phyloP scores from a whole-genome alignment of 1,284 basidiomycete genomes.

The Ceratobasidium sp. region DNA sequence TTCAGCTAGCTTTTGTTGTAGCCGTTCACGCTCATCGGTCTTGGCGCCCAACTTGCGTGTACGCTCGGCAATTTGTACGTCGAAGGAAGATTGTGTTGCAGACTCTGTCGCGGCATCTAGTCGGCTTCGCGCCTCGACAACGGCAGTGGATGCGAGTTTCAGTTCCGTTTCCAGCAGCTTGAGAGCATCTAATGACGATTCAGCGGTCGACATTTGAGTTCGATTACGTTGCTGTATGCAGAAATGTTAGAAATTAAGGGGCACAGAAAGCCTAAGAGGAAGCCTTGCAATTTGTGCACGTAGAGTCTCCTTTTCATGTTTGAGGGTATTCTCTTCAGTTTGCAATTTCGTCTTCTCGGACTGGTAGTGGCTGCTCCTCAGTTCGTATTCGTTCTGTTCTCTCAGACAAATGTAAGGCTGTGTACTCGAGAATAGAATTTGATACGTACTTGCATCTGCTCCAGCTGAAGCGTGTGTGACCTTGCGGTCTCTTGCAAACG shows the following conservation, averaged over 20 bases:
- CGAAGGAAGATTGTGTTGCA: constrained; percentile 52
- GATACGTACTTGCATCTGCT: constrained; percentile 64
- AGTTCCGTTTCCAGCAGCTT: constrained; percentile 66
- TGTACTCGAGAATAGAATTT: background rate
- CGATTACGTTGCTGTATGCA: constrained; percentile 58
- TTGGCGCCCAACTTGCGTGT: constrained; percentile 24
- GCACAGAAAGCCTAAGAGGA: constrained; percentile 2
- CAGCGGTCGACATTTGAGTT: constrained; percentile 59
- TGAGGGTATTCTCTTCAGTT: constrained; percentile 38
- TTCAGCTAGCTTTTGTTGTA: constrained; percentile 65
- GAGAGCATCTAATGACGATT: constrained; percentile 64
- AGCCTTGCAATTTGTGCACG: constrained; percentile 55
- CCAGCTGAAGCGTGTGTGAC: constrained; percentile 62
- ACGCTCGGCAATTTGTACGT: constrained; percentile 36
- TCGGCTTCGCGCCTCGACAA: constrained; percentile 43
- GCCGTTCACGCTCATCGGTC: constrained; percentile 62
- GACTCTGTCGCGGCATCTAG: constrained; percentile 65
- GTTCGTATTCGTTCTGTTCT: constrained; percentile 35
- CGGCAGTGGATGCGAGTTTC: constrained; percentile 45
- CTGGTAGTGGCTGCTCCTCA: constrained; percentile 46
- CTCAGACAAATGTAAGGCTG: constrained; percentile 2
- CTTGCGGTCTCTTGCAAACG: constrained; percentile 66
- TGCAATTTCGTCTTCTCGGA: constrained; percentile 48
- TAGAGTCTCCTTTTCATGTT: constrained; percentile 39
- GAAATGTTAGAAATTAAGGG: background rate